phyloP scores from a whole-genome alignment of 805 yeast genomes.

The Isabelozyma gotoi region DNA sequence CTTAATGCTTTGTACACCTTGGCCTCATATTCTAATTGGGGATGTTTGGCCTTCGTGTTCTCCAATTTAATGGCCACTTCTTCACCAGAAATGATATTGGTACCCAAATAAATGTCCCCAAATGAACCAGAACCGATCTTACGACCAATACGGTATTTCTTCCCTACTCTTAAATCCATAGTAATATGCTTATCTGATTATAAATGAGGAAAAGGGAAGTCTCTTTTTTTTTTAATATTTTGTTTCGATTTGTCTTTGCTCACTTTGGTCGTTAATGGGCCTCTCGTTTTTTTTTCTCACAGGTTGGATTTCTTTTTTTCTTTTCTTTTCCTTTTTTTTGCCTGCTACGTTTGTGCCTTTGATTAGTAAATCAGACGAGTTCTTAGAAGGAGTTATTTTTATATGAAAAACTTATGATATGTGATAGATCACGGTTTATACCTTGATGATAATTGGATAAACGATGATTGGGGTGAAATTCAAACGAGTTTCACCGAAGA shows the following conservation, averaged over 20 bases:
- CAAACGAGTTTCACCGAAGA: too few relatives aligned
- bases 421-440: background rate
- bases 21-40: slow-evolving; percentile 96
- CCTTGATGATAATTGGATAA: too few relatives aligned
- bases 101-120: slow-evolving; percentile 93
- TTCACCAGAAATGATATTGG: slow-evolving; percentile 93
- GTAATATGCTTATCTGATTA: background rate
- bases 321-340: too few relatives aligned
- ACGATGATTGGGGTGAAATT: too few relatives aligned
- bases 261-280: background rate
- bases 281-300: background rate
- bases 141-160: slow-evolving; percentile 90
- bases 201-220: background rate
- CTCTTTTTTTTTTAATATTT: background rate
- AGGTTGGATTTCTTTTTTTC: background rate
- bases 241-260: background rate
- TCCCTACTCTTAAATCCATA: slow-evolving; percentile 80
- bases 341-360: background rate
- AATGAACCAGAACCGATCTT: slow-evolving; percentile 97
- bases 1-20: slow-evolving; percentile 90
- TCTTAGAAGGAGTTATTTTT: too few relatives aligned
- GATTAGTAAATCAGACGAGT: background rate
- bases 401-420: too few relatives aligned
- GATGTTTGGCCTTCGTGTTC: slow-evolving; percentile 87
- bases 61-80: slow-evolving; percentile 97